Evolutionary conservation across 164 flowering plant species (phyloP).

Genomic region (Annona cherimola): DNA sequence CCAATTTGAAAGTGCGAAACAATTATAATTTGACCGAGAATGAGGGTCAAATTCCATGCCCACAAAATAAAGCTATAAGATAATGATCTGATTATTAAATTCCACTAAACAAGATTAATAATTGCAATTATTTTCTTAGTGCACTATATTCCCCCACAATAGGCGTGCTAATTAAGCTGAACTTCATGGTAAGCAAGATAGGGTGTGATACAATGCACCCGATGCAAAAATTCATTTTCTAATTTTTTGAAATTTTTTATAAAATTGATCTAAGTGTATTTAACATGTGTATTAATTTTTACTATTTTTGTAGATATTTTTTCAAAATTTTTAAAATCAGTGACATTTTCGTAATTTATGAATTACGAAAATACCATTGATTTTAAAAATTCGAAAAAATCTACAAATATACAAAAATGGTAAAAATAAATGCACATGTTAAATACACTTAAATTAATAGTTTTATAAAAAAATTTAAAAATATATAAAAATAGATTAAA

Average conservation of each 20-base stretch:
- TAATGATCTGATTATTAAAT: neutral
- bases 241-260: too few species aligned
- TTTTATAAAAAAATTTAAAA: too few species aligned
- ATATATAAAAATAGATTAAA: too few species aligned
- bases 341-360: neutral
- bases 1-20: neutral
- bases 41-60: neutral
- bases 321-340: too few species aligned
- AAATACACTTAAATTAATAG: too few species aligned
- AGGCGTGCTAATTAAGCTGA: neutral
- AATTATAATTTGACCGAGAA: neutral
- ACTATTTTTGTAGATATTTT: too few species aligned
- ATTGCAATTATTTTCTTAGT: neutral
- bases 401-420: too few species aligned
- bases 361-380: too few species aligned
- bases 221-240: too few species aligned
- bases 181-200: neutral
- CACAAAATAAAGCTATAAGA: neutral
- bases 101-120: neutral
- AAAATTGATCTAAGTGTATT: too few species aligned
- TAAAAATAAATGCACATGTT: too few species aligned
- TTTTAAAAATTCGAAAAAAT: too few species aligned
- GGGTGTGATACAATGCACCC: neutral
- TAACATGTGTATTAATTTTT: neutral
- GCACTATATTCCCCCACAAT: neutral